Base-by-base conservation (phyloP, 106 monocot genomes). In the Phalaenopsis aphrodite region DNA sequence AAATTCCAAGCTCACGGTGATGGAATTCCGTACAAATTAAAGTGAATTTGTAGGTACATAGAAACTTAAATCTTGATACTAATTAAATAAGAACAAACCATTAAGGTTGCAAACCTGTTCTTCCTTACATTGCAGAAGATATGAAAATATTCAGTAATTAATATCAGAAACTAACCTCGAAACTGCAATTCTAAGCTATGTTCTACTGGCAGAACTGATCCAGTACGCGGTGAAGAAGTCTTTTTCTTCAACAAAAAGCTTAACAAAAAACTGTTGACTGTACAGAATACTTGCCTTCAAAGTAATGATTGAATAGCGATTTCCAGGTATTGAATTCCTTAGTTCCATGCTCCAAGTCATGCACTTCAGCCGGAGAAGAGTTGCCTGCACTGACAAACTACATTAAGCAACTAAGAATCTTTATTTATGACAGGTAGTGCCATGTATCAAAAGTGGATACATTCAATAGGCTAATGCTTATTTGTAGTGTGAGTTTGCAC, bases 331-430 rank as follows among this genome's bases (percentile, higher is more conserved):
- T 73, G 79, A 85, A 76, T 74, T 80, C 49, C 73, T 78, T 14
- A 79, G 81, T 68, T 91, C 83, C 77, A 91, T 83, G 8, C 49
- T 85, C 88, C 91, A 91, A 67, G 88, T 91, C 87, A 91, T 88
- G 64, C 88, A 87, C 49, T 88, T 88, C 18, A 91, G 85, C 38
- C 71, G 78, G 16, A 89, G 85, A 84, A 89, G 80, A 82, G 30
- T 80, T 75, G 18, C 81, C 91, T 91, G 48, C 19, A 78, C 47
- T 78, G 73, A 42, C 17, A 38, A 42, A 42, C 73, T 74, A 1
- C 17, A 74, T 74, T 41, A 43, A 24, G 43, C 41, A 10, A 42
- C 43, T 14, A 74, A 52, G 52, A 52, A 41, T 37, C 37, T 69
- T 69, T 38, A 37, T 39, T 69, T 69, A 69, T 39, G 11, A 14